phyloP scores from a whole-genome alignment of 2,329 filamentous ascomycete genomes.

The Aureobasidium sp. region DNA sequence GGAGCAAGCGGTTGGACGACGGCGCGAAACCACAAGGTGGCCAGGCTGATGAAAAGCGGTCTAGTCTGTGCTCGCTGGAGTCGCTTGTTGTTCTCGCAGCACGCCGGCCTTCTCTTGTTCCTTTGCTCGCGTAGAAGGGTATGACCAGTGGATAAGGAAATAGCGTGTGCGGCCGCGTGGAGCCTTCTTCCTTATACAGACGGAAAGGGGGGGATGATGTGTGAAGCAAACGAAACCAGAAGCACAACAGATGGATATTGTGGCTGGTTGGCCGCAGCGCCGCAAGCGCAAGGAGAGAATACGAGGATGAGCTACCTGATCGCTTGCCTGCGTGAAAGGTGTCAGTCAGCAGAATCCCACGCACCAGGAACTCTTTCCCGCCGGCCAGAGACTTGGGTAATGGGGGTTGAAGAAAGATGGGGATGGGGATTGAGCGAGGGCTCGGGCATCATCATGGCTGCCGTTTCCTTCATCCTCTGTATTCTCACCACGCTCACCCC shows the following conservation, averaged over 20 bases:
- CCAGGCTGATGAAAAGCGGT: background rate
- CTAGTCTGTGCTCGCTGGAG: slow-evolving; percentile 5
- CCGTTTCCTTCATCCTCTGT: background rate
- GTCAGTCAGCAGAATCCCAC: background rate
- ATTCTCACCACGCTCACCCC: background rate
- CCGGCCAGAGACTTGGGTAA: background rate
- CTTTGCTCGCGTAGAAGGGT: slow-evolving; percentile 6
- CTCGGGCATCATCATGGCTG: background rate
- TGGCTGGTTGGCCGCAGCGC: slow-evolving; percentile 1
- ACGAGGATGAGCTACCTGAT: background rate
- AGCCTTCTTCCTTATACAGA: slow-evolving; percentile 13
- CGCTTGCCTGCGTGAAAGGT: background rate
- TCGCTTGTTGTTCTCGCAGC: slow-evolving; percentile 6
- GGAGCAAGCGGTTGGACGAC: slow-evolving; percentile 14
- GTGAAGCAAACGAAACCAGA: slow-evolving; percentile 10
- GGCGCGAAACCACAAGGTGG: slow-evolving; percentile 1
- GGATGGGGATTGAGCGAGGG: background rate
- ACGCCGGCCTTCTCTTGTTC: slow-evolving; percentile 1
- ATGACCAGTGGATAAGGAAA: background rate
- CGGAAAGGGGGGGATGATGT: background rate
- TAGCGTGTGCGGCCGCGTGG: slow-evolving; percentile 1
- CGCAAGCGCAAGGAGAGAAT: background rate
- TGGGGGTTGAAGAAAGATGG: background rate
- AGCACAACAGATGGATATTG: slow-evolving; percentile 10
- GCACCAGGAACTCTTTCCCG: slow-evolving; percentile 4